Base-by-base conservation (phyloP, 306 rosid species). In the Amphicarpaea edgeworthii region DNA sequence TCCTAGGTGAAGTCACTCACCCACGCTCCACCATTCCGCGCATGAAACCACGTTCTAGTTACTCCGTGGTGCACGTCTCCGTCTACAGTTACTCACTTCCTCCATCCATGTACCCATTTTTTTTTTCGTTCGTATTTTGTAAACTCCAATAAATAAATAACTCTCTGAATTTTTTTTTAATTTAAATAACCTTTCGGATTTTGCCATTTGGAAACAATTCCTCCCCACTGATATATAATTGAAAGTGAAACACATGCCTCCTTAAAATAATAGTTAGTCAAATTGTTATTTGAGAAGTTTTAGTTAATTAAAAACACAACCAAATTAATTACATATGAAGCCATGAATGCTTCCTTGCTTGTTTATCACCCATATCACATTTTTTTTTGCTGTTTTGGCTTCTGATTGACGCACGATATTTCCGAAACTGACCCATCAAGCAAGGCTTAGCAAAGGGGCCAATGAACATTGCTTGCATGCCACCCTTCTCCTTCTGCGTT, bases 291-390 rank as follows among this genome's bases (percentile, higher is more conserved):
- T 1, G 11, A 58, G 58, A 17, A 1, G 21, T 47, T n/a, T 16
- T 16, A 17, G 7, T 17, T 1, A 49, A 47, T 15, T 19, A 50
- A 16, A 50, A 28, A 28, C 32, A 28, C n/a, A 28, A 28, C 32
- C 32, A 28, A 28, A 28, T 3, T 28, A 28, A 28, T 2, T 28
- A 28, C 3, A 6, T 24, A 5, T 3, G 38, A 57, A 77, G 77
- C 86, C 87, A 84, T 87, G 88, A 92, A 88, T 59, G 3, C 91
- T 87, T 46, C 90, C 66, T 86, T 88, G 87, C 98, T 87, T 90
- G 80, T 67, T 85, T 21, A 26, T 80, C 88, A 87, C 93, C 96
- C 94, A 80, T 84, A 72, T 51, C 26, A 28, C 23, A n/a, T n/a
- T n/a, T n/a, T n/a, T n/a, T n/a, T 28, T 65, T 32, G 34, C 43